These are phyloP conservation scores for Pseudogymnoascus sp. DNA, from an alignment of 2,329 filamentous ascomycete species.

Conservation along the genomic window DNA sequence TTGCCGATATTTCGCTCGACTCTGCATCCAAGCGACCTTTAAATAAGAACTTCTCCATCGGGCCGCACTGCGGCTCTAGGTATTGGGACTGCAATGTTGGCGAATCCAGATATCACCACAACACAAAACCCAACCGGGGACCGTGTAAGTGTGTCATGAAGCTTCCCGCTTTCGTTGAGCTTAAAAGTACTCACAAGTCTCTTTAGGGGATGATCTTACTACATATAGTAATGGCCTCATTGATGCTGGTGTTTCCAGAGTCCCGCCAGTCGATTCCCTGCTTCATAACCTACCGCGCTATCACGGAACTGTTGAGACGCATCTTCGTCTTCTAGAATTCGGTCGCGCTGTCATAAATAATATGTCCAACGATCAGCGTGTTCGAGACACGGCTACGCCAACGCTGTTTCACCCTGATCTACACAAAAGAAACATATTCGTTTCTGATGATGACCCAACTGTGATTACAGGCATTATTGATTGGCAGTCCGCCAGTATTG, in stretches of 20 bases:
- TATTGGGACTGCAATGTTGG: conserved; percentile 24
- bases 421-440: not conserved
- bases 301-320: conserved; percentile 28
- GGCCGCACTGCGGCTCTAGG: not conserved
- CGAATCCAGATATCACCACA: conserved; percentile 28
- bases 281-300: conserved; percentile 23
- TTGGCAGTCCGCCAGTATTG: too few species aligned
- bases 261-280: conserved; percentile 22
- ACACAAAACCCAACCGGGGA: conserved; percentile 28
- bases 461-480: too few species aligned
- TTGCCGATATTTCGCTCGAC: conserved; percentile 12
- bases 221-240: conserved; percentile 31
- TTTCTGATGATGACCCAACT: too few species aligned
- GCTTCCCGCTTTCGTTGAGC: conserved; percentile 1
- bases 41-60: conserved; percentile 10
- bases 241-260: conserved; percentile 30
- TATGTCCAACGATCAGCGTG: conserved; percentile 23
- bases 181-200: conserved; percentile 14
- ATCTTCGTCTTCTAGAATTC: conserved; percentile 27
- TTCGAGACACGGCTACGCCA: conserved; percentile 24
- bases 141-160: conserved; percentile 28
- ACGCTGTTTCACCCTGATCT: conserved; percentile 33
- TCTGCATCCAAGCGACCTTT: conserved; percentile 10
- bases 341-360: conserved; percentile 24
- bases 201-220: conserved; percentile 27